Percentiles rank a stretch among this genome's conserved stretches.
phyloP scores from a whole-genome alignment of 1,284 basidiomycete genomes.

The Ceratobasidium sp. region DNA sequence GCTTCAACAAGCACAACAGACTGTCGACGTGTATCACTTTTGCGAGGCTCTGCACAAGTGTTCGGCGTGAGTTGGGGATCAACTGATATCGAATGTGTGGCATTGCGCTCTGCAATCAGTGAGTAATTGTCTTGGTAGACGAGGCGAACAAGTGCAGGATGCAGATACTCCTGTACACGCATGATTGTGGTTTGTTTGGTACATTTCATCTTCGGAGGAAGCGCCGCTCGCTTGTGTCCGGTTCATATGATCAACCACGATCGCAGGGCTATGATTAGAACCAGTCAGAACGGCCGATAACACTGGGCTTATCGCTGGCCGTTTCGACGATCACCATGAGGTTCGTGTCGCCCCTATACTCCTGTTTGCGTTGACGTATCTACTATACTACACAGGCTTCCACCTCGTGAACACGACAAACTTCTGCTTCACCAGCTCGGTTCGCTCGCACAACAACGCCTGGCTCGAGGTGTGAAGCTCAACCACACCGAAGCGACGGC shows the following conservation, averaged over 20 bases:
- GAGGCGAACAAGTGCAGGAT: no score
- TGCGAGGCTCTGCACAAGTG: no score
- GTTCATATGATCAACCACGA: slow-evolving; percentile 1
- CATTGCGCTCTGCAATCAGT: no score
- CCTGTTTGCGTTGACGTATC: not conserved
- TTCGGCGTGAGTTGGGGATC: no score
- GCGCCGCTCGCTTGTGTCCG: not conserved
- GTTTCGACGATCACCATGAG: slow-evolving; percentile 30
- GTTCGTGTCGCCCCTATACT: not conserved
- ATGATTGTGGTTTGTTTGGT: no score
- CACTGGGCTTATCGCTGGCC: slow-evolving; percentile 22
- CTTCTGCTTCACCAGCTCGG: slow-evolving; percentile 67
- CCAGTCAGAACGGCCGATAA: slow-evolving; percentile 11
- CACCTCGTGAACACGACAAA: slow-evolving; percentile 50
- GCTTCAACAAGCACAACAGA: no score
- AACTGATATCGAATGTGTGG: no score
- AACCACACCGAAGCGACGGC: slow-evolving; percentile 90
- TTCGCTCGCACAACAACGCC: slow-evolving; percentile 88
- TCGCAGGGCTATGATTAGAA: not conserved
- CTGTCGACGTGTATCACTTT: no score
- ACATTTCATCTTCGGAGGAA: no score
- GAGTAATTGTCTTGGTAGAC: no score
- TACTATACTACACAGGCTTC: slow-evolving; percentile 4
- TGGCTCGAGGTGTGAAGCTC: slow-evolving; percentile 86
- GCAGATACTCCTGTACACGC: no score